These are phyloP conservation scores for Rhodosporidiobolus sp. DNA, from an alignment of 768 basidiomycete genomes.

Conservation along the genomic window DNA sequence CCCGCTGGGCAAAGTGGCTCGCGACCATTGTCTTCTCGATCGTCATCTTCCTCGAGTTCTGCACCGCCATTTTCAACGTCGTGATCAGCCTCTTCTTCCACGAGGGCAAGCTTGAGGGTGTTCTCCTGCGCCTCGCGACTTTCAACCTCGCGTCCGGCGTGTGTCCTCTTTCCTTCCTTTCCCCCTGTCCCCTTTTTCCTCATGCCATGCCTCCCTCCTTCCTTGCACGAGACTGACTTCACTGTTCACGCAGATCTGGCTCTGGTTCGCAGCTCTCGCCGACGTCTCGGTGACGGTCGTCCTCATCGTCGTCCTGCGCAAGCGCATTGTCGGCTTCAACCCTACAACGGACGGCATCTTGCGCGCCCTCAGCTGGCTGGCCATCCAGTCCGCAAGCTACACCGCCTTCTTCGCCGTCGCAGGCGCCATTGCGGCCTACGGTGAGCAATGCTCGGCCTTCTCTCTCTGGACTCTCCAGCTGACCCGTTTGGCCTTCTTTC, in stretches of 20 bases:
- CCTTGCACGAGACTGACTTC: no score
- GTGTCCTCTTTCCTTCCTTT: no score
- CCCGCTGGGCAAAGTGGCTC: neutral
- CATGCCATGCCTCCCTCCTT: no score
- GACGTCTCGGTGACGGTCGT: neutral
- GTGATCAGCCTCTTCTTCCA: neutral
- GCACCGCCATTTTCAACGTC: neutral
- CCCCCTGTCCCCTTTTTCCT: no score
- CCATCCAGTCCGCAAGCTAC: neutral
- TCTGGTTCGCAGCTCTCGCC: neutral
- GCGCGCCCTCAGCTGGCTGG: neutral
- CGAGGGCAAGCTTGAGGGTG: neutral
- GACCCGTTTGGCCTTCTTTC: neutral
- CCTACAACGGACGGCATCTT: neutral
- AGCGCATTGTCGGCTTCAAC: neutral
- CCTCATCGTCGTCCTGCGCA: neutral
- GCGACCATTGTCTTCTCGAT: neutral
- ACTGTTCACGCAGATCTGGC: no score
- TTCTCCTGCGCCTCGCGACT: neutral
- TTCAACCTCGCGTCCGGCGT: neutral
- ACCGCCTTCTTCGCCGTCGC: neutral
- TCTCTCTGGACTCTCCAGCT: neutral
- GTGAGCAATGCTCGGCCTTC: neutral
- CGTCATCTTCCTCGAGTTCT: neutral
- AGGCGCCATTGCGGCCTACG: neutral